A percentile compares a stretch with the other conserved stretches of the same genome.
phyloP scores from a whole-genome alignment of 148 eudicot species.

The Beta vulgaris region DNA sequence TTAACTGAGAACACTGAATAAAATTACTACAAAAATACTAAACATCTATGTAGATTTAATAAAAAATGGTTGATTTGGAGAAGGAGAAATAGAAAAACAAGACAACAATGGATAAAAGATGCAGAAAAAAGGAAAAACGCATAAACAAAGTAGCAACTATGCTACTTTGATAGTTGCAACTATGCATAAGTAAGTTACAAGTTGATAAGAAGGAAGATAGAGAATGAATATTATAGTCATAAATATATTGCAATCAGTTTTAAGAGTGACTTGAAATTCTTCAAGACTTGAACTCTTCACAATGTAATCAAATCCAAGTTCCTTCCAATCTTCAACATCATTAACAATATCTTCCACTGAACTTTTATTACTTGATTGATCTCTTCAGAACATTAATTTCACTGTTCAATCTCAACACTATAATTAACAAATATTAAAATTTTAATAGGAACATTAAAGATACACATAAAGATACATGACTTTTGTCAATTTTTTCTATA shows the following conservation, averaged over 20 bases:
- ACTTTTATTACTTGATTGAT: constrained; percentile 87
- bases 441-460: constrained; percentile 28
- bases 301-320: constrained; percentile 70
- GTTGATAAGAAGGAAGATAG: not conserved
- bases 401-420: constrained; percentile 78
- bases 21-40: too few relatives aligned
- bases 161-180: not conserved
- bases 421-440: constrained; percentile 36
- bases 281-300: constrained; percentile 96
- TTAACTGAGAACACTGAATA: too few relatives aligned
- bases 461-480: too few relatives aligned
- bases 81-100: not conserved
- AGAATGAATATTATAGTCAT: constrained; percentile 11
- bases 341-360: constrained; percentile 76
- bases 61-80: too few relatives aligned
- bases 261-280: constrained; percentile 89
- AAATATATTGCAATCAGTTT: constrained; percentile 37
- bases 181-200: not conserved
- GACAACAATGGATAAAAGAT: not conserved
- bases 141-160: not conserved
- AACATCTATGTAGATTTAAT: not conserved
- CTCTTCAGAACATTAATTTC: constrained; percentile 78
- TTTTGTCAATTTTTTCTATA: too few relatives aligned
- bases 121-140: not conserved
- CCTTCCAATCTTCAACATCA: constrained; percentile 80